These are phyloP conservation scores for Tephrocybe rancida DNA, from an alignment of 768 basidiomycete genomes.

Conservation along the genomic window DNA sequence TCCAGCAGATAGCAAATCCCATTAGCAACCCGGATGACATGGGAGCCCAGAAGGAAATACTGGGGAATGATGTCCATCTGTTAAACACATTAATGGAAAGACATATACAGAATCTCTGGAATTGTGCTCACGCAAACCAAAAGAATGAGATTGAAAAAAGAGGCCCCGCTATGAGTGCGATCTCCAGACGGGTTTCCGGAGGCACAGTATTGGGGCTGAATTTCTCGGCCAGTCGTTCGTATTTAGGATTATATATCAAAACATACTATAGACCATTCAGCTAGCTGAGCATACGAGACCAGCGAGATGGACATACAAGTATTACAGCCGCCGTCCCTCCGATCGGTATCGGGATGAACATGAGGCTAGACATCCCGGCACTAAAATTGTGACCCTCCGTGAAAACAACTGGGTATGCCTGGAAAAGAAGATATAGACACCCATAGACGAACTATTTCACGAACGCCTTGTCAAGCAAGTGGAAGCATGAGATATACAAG, in stretches of 20 bases:
- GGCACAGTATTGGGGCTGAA: slow-evolving; percentile 54
- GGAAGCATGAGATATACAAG: neutral
- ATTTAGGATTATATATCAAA: slow-evolving; percentile 49
- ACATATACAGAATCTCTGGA: slow-evolving; percentile 2
- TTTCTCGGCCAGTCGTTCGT: slow-evolving; percentile 42
- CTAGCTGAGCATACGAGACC: neutral
- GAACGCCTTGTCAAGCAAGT: neutral
- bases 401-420: slow-evolving; percentile 65
- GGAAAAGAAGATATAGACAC: slow-evolving; percentile 61
- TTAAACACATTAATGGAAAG: neutral
- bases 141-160: slow-evolving; percentile 58
- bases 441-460: slow-evolving; percentile 58
- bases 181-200: slow-evolving; percentile 59
- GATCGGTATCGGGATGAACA: slow-evolving; percentile 61
- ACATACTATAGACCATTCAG: slow-evolving; percentile 39
- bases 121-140: slow-evolving; percentile 54
- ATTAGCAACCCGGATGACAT: slow-evolving; percentile 49
- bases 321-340: slow-evolving; percentile 49
- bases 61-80: slow-evolving; percentile 62
- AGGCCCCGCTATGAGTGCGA: slow-evolving; percentile 53
- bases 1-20: slow-evolving; percentile 55
- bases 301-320: slow-evolving; percentile 35
- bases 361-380: slow-evolving; percentile 56
- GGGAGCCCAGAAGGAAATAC: slow-evolving; percentile 54
- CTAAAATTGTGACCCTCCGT: slow-evolving; percentile 53